Base-by-base conservation (phyloP, 768 basidiomycete species). In the Lanmaoa pseudosensibilis region DNA sequence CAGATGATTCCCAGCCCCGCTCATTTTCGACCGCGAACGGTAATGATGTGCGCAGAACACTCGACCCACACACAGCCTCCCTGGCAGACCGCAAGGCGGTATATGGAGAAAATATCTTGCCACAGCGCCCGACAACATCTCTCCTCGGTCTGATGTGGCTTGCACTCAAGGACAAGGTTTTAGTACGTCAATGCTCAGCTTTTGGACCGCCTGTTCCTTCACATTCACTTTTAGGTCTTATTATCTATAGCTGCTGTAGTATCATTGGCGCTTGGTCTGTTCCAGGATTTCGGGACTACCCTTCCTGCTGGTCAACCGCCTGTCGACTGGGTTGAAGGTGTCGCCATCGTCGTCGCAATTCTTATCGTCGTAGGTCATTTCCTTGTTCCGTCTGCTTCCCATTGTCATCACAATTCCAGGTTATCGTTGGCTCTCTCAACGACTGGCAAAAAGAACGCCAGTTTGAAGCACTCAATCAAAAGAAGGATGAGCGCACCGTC, bases 381-480 rank as follows among this genome's bases (percentile, higher is more conserved):
- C 18, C n/a, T 43, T n/a, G 2, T 33, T 19, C 37, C 2, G 0
- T 46, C 18, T 27, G 1, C n/a, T 1, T 43, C 38, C 8, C 50
- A 16, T 48, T 30, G 12, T 54, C n/a, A 62, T 30, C 37, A 16
- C 18, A n/a, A 23, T 36, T 32, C 2, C 57, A 90, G 88, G 87
- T 92, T 55, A 65, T 93, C 41, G 96, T 99, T 54, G 96, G 96
- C 32, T 94, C 94, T 13, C 62, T 98, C 43, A 98, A 98, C 66
- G 97, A 99, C 73, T 99, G 92, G 89, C 94, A 98, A 73, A 98
- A 98, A 73, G 97, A 99, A 72, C 86, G 87, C 2, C 97, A 98
- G 74, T 99, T 99, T 78, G 86, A 88, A 65, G 79, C 78, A 19
- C 82, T 99, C 40, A 98, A 98, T 67, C 91, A 90, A 63, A 90